phyloP scores from a whole-genome alignment of 2,329 filamentous ascomycete genomes.

The Trichoderma sp. region DNA sequence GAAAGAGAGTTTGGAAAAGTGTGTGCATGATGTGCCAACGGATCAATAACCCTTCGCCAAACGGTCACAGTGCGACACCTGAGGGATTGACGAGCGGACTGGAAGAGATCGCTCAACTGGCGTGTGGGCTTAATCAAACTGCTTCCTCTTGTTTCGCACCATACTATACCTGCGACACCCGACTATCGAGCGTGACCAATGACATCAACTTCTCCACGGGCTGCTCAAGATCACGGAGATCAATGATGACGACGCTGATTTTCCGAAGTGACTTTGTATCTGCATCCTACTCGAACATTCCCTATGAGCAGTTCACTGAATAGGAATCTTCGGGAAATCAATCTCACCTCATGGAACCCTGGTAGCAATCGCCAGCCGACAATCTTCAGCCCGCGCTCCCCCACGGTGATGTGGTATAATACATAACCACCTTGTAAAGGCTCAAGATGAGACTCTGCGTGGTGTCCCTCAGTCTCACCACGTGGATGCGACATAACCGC shows the following conservation, averaged over 20 bases:
- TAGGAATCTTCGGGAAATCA: not conserved
- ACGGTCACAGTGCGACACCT: not conserved
- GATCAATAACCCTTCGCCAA: not conserved
- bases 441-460: constrained; percentile 19
- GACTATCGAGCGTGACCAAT: not conserved
- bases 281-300: not conserved
- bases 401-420: not conserved
- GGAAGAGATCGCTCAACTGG: not conserved
- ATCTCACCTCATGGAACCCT: constrained; percentile 13
- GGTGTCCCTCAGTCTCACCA: not conserved
- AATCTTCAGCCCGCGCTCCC: not conserved
- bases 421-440: not conserved
- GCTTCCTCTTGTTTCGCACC: constrained; percentile 23
- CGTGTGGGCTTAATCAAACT: constrained; percentile 18
- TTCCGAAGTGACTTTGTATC: not conserved
- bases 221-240: no score
- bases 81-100: not conserved
- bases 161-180: constrained; percentile 11
- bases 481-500: not conserved
- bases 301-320: not conserved
- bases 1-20: constrained; percentile 5
- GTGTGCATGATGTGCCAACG: constrained; percentile 1
- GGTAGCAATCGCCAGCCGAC: not conserved
- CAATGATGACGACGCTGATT: no score
- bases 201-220: no score